Evolutionary conservation across 768 basidiomycete genomes (phyloP), one percentile per base, ranked within the genome.

Genomic region (Lactarius hatsudake): DNA sequence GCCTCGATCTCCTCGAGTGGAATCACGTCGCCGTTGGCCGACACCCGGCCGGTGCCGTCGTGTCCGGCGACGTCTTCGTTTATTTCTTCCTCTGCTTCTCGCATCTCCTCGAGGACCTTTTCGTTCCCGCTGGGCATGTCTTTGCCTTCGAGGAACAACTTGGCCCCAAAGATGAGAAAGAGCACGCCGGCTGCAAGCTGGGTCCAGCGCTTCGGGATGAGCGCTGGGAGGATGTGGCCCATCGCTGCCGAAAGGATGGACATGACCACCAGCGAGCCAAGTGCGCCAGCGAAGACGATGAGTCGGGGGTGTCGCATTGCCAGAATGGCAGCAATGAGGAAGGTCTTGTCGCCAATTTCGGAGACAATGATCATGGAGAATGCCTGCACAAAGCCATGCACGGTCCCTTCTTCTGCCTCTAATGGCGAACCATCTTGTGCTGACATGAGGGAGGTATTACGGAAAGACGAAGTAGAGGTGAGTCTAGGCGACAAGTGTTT

Each of bases 301-400:
- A 89, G 71, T 26, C 96, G 88, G 1, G 94, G 89, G 75, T 97
- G 94, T 8, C 94, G 89, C 87, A 95, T 95, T 13, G 96, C 94
- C 73, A 86, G 91, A 74, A 88, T 93, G 79, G 96, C 94, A 59
- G 96, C 89, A 42, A 90, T 89, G 70, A 90, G 81, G 74, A 90
- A 90, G 0, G 96, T 98, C 77, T 98, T 97, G 86, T 98, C 96
- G 28, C 96, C 96, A 53, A 96, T 90, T 81, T 95, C 93, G 2
- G 93, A 94, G 75, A 91, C 82, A 40, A 98, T 89, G 73, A 97
- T 98, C 88, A 96, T 94, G 68, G 84, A 77, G 79, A 95, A 94
- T 6, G 93, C 86, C 73, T 94, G 90, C 6, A 84, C 66, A 68
- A 96, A 84, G 12, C 87, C 90, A 69, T 88, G 79, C 61, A 82